Evolutionary conservation across 139 green algal genomes (phyloP).

Genomic region (Mychonastes homosphaera): DNA sequence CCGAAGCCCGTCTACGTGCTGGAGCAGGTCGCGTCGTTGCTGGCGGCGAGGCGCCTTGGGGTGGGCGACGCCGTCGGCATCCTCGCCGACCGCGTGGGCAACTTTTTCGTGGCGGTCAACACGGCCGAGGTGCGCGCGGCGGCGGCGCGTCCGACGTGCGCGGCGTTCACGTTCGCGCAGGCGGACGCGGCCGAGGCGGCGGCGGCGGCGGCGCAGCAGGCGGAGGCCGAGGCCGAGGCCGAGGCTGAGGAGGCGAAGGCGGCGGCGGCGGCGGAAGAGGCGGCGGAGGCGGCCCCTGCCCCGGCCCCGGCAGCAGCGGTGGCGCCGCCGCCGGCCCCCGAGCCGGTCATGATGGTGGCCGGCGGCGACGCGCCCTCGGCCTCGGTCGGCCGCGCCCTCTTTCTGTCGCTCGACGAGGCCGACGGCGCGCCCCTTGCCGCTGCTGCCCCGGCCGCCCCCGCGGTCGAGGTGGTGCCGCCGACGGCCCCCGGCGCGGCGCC

Average conservation of each 20-base stretch:
- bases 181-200: neutral
- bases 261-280: neutral
- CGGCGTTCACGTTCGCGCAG: constrained; percentile 11
- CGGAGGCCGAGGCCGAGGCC: neutral
- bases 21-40: constrained; percentile 40
- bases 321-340: neutral
- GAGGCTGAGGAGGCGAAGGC: constrained; percentile 1
- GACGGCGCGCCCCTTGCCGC: too few relatives aligned
- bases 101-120: constrained; percentile 44
- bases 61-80: constrained; percentile 54
- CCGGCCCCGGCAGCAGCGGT: neutral
- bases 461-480: too few relatives aligned
- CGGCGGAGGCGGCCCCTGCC: neutral
- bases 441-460: too few relatives aligned
- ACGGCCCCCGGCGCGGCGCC: neutral
- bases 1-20: constrained; percentile 65
- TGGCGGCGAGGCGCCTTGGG: constrained; percentile 28
- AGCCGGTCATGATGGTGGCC: too few relatives aligned
- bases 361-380: too few relatives aligned
- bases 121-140: constrained; percentile 25
- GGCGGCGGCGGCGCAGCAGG: neutral
- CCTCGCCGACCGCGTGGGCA: constrained; percentile 29
- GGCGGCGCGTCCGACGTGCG: constrained; percentile 35
- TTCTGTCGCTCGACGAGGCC: too few relatives aligned
- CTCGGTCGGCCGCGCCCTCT: too few relatives aligned